phyloP scores from a whole-genome alignment of 805 yeast species.

The Yarrowia sp. region DNA sequence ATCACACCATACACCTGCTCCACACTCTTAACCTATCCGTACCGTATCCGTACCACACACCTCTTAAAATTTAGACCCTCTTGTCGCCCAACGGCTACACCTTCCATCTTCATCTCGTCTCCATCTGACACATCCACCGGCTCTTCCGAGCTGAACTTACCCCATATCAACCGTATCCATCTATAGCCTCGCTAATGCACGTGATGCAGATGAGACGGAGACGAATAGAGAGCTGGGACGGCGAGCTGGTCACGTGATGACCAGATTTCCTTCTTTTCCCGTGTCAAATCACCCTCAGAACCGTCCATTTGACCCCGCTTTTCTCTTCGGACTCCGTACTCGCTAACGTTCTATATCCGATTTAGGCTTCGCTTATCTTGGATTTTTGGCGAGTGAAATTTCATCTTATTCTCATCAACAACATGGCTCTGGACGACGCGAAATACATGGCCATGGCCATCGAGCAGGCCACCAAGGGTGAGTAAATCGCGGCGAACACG shows the following conservation, averaged over 20 bases:
- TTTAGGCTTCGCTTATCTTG: background rate
- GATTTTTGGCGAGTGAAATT: conserved; percentile 4
- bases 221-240: background rate
- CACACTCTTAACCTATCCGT: too few species aligned
- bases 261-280: too few species aligned
- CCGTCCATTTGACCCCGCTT: too few species aligned
- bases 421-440: conserved; percentile 42
- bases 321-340: background rate
- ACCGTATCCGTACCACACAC: too few species aligned
- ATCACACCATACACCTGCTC: too few species aligned
- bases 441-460: conserved; percentile 48
- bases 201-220: background rate
- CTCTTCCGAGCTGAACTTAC: background rate
- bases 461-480: conserved; percentile 48
- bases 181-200: conserved; percentile 6
- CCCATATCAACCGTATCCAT: background rate
- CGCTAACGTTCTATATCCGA: background rate
- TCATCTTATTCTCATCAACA: conserved; percentile 13
- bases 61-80: too few species aligned
- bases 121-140: background rate
- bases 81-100: too few species aligned
- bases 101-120: too few species aligned
- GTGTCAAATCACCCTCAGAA: too few species aligned
- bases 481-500: background rate
- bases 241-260: too few species aligned